phyloP scores from a whole-genome alignment of 441 rosid species.

The Daphne laureola region DNA sequence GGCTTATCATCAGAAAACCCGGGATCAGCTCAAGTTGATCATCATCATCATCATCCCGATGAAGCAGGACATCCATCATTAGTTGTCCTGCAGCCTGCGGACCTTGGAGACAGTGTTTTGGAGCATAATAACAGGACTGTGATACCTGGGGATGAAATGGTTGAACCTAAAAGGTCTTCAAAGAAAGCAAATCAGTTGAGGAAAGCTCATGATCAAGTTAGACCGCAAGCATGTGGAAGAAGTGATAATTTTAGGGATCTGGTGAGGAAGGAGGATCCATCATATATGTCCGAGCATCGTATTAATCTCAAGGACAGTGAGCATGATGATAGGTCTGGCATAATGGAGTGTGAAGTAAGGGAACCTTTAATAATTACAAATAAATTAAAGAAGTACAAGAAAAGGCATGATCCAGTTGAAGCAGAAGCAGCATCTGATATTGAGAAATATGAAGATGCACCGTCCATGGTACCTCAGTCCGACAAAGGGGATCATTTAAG shows the following conservation, averaged over 20 bases:
- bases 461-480: background rate
- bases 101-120: conserved; percentile 13
- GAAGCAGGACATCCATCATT: conserved; percentile 10
- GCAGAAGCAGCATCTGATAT: background rate
- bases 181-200: conserved; percentile 39
- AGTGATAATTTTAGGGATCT: too few species aligned
- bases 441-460: too few species aligned
- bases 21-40: conserved; percentile 10
- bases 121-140: conserved; percentile 11
- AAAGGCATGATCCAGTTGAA: conserved; percentile 16
- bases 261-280: too few species aligned
- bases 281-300: too few species aligned
- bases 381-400: conserved; percentile 37
- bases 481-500: too few species aligned
- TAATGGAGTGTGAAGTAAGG: background rate
- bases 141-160: conserved; percentile 14
- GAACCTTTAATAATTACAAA: conserved; percentile 20
- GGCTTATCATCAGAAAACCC: conserved; percentile 8
- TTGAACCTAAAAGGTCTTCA: conserved; percentile 16
- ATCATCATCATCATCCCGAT: conserved; percentile 1
- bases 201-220: conserved; percentile 18
- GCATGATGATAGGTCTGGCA: too few species aligned
- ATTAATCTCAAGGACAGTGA: too few species aligned
- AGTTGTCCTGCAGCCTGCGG: conserved; percentile 10
- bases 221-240: conserved; percentile 2